These are phyloP conservation scores for Multifurca ochricompacta DNA, from an alignment of 768 basidiomycete genomes.

Conservation along the genomic window DNA sequence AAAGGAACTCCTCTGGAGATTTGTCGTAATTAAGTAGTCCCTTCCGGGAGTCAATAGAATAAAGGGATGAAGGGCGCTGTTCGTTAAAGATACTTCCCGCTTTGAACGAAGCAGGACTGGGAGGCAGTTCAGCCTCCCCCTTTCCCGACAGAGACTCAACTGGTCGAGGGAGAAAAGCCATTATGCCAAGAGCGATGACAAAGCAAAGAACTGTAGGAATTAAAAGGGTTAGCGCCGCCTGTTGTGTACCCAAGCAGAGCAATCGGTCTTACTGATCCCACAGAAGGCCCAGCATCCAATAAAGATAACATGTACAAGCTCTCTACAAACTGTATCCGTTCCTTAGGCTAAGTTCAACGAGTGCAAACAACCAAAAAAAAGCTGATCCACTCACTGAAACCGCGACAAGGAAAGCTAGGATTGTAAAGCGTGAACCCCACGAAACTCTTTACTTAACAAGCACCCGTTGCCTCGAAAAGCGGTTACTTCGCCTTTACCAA, in stretches of 20 bases:
- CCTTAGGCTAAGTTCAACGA: background rate
- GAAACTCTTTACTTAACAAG: background rate
- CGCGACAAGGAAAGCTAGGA: constrained; percentile 4
- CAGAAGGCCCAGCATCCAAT: constrained; percentile 14
- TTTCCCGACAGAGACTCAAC: background rate
- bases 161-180: constrained; percentile 10
- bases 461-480: too few relatives aligned
- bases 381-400: constrained; percentile 1
- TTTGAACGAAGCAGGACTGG: background rate
- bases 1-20: background rate
- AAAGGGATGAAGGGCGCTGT: background rate
- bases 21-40: background rate
- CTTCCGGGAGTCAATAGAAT: constrained; percentile 8
- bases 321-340: background rate
- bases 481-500: too few relatives aligned
- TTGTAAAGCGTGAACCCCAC: constrained; percentile 5
- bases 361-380: background rate
- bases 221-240: background rate
- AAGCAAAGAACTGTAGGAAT: constrained; percentile 5
- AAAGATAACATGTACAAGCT: background rate
- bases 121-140: background rate
- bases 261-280: constrained; percentile 8
- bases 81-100: background rate
- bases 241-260: background rate
- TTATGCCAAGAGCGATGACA: constrained; percentile 6